phyloP scores from a whole-genome alignment of 768 basidiomycete species.

The Podaxis sp. region DNA sequence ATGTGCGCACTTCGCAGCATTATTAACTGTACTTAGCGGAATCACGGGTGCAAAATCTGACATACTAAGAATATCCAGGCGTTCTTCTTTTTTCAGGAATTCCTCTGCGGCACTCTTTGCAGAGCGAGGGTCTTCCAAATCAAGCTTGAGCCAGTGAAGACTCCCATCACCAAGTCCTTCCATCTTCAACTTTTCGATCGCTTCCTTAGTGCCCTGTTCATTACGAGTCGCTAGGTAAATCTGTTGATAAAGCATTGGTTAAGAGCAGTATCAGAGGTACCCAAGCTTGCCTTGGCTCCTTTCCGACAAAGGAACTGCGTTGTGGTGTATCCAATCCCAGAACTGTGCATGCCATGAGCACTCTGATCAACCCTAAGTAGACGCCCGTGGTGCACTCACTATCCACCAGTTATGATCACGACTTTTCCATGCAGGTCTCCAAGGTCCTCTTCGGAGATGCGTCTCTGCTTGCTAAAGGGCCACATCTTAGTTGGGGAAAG shows the following conservation, averaged over 20 bases:
- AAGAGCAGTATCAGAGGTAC: neutral
- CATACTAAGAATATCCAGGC: slow-evolving; percentile 55
- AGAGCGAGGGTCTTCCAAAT: slow-evolving; percentile 22
- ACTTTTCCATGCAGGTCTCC: slow-evolving; percentile 1
- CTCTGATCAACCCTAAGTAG: neutral
- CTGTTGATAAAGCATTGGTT: neutral
- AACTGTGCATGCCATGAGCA: neutral
- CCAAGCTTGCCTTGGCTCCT: neutral
- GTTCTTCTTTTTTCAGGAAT: slow-evolving; percentile 26
- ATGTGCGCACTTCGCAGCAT: slow-evolving; percentile 27
- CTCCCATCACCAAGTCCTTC: slow-evolving; percentile 17
- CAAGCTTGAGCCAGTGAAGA: slow-evolving; percentile 20
- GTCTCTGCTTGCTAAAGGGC: neutral
- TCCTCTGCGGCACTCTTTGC: slow-evolving; percentile 21
- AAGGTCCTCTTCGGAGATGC: neutral
- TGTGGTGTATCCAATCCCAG: slow-evolving; percentile 2
- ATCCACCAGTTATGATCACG: slow-evolving; percentile 2
- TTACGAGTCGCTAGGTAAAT: slow-evolving; percentile 19
- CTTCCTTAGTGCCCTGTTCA: slow-evolving; percentile 13
- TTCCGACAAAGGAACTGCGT: slow-evolving; percentile 4
- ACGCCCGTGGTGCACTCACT: neutral
- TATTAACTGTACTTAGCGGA: slow-evolving; percentile 39
- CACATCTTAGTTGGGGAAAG: neutral
- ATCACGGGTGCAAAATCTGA: slow-evolving; percentile 2
- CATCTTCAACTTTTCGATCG: slow-evolving; percentile 17